Evolutionary conservation across 192 early-diverging fungal genomes (phyloP).

Genomic region (Chytriomyces confervae): DNA sequence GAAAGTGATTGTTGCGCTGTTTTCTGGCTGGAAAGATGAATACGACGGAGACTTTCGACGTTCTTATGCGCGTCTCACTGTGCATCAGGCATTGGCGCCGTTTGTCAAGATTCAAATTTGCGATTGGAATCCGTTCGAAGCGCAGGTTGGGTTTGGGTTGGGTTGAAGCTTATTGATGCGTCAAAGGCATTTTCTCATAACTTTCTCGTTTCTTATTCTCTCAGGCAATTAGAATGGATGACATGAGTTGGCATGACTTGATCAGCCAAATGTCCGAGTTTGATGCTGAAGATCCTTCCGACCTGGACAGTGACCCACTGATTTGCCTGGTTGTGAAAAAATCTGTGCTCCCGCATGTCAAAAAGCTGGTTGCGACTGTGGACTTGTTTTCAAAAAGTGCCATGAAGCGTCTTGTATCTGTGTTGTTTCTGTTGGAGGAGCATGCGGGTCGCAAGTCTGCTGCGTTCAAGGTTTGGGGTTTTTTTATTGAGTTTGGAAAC

Average conservation of each 20-base stretch:
- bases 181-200: too few species aligned
- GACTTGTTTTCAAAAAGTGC: constrained; percentile 9
- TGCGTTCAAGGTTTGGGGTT: constrained; percentile 29
- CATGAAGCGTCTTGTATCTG: background rate
- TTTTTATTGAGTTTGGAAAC: background rate
- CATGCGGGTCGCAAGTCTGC: constrained; percentile 13
- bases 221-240: constrained; percentile 11
- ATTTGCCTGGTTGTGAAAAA: constrained; percentile 27
- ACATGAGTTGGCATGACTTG: constrained; percentile 21
- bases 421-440: constrained; percentile 17
- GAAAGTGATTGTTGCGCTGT: background rate
- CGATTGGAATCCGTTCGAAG: constrained; percentile 35
- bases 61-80: constrained; percentile 18
- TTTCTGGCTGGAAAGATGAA: constrained; percentile 19
- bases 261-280: constrained; percentile 17
- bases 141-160: constrained; percentile 2
- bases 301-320: background rate
- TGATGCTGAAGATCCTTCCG: constrained; percentile 3
- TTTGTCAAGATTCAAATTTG: constrained; percentile 34
- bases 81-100: constrained; percentile 25
- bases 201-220: too few species aligned
- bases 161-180: too few species aligned
- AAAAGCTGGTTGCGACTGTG: constrained; percentile 11
- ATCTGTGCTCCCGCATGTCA: constrained; percentile 30
- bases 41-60: constrained; percentile 19